Base-by-base conservation (phyloP, 1,284 basidiomycete species). In the Laetiporus sulphureus region DNA sequence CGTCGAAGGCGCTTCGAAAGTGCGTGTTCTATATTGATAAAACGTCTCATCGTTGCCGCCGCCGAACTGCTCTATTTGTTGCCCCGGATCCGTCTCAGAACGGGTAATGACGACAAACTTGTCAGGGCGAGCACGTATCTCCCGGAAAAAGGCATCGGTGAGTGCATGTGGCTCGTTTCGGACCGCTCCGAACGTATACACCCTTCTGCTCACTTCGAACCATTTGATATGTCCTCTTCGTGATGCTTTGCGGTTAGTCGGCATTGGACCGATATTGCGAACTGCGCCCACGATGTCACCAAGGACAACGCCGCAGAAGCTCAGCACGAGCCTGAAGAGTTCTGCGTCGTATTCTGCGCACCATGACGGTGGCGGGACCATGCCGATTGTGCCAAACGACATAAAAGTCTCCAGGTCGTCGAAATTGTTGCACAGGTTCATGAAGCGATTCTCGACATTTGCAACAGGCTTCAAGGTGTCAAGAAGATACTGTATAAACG, bases 101-200 rank as follows among this genome's bases (percentile, higher is more conserved):
- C 50, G 53, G 3, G 53, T 56, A 30, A 63, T 44, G 7, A 63
- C 56, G 16, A 61, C 44, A 39, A 64, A 65, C 1, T 60, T 47
- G 29, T 64, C 58, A 3, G 59, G 60, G 1, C 54, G 53, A 0
- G 50, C 43, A 10, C 55, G 50, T 11, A 64, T 52, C 29, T 62
- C 56, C 8, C 33, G 27, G 3, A 65, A 25, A 22, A 64, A 64
- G 3, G 52, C 54, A 16, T 30, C 22, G 1, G 44, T 39, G 34
- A 61, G 59, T 2, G 44, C 36, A 37, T 63, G 54, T 2, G 38
- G 47, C 7, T 59, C 54, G 34, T 58, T 48, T 18, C 55, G 52
- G 20, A 64, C 22, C n/a, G 60, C 61, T 2, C 63, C 62, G 27
- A 64, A 62, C 42, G 63, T 49, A 38, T 59, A 58, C 10, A 51